Percentiles rank a stretch among this genome's conserved stretches.
These are phyloP conservation scores for Cystofilobasidium ferigula DNA, from an alignment of 768 basidiomycete genomes.

Conservation along the genomic window DNA sequence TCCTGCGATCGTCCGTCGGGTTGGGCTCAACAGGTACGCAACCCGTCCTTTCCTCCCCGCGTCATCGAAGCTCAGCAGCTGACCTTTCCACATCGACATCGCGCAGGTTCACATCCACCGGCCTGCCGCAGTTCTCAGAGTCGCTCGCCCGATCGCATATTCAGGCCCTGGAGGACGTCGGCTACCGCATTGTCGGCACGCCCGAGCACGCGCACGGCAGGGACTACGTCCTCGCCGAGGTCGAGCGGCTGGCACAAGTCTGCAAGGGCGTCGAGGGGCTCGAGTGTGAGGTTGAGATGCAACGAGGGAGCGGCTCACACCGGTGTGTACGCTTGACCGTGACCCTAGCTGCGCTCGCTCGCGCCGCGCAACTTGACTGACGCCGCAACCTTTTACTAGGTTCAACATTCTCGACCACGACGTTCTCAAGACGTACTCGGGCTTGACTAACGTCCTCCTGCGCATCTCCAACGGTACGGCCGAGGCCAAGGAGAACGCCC, in stretches of 20 bases:
- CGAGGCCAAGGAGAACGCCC: constrained; percentile 1
- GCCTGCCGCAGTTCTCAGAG: constrained; percentile 16
- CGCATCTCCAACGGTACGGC: constrained; percentile 12
- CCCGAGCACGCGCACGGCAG: constrained; percentile 20
- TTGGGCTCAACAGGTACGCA: no score
- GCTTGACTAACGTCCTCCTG: constrained; percentile 22
- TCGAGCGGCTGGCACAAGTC: neutral
- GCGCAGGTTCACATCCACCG: neutral
- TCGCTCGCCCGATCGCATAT: neutral
- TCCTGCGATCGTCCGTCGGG: neutral
- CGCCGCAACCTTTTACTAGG: neutral
- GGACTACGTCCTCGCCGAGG: constrained; percentile 18
- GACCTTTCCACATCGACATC: neutral
- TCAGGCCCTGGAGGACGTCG: constrained; percentile 13
- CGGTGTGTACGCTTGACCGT: neutral
- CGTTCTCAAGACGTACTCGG: constrained; percentile 25
- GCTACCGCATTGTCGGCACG: constrained; percentile 15
- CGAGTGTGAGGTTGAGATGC: constrained; percentile 21
- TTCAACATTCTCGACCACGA: constrained; percentile 25
- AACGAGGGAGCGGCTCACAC: constrained; percentile 14
- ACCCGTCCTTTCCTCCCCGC: no score
- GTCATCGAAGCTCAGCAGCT: neutral
- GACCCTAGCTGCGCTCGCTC: no score
- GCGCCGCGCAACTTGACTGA: no score
- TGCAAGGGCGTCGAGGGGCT: constrained; percentile 7